Percentiles rank a stretch among this genome's conserved stretches.
Evolutionary conservation across 306 rosid species (phyloP).

Genomic region (Cercis canadensis): DNA sequence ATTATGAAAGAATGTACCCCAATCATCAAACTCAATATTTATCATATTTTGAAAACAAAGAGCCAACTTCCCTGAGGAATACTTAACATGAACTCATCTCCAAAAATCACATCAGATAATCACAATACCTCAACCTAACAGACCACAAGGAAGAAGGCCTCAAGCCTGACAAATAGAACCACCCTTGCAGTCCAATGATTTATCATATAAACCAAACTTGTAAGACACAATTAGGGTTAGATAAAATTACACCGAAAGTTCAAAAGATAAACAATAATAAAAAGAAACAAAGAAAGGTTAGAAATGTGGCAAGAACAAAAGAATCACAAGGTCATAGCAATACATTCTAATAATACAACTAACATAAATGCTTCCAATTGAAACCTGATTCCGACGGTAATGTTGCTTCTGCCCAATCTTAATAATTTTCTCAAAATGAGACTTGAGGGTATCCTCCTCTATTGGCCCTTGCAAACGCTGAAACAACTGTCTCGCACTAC

Average conservation of each 20-base stretch:
- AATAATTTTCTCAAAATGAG: slow-evolving; percentile 83
- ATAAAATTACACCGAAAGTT: neutral
- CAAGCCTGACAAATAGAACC: neutral
- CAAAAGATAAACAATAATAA: neutral
- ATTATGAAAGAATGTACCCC: neutral
- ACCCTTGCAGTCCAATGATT: neutral
- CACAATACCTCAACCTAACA: neutral
- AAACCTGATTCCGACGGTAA: slow-evolving; percentile 67
- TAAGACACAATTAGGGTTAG: neutral
- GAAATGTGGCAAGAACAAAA: neutral
- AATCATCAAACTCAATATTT: neutral
- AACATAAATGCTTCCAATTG: slow-evolving; percentile 21
- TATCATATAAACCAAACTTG: neutral
- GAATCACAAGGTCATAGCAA: slow-evolving; percentile 14
- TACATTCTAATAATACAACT: slow-evolving; percentile 3
- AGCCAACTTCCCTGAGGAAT: neutral
- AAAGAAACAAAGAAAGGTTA: neutral
- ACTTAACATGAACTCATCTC: neutral
- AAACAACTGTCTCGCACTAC: slow-evolving; percentile 89
- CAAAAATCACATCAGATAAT: slow-evolving; percentile 1
- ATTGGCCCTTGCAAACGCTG: slow-evolving; percentile 83
- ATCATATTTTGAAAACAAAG: too few relatives aligned
- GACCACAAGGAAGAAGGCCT: slow-evolving; percentile 6
- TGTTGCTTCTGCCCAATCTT: slow-evolving; percentile 75
- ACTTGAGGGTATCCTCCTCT: slow-evolving; percentile 80